phyloP scores from a whole-genome alignment of 768 basidiomycete genomes.

The Naganishia friedmannii region DNA sequence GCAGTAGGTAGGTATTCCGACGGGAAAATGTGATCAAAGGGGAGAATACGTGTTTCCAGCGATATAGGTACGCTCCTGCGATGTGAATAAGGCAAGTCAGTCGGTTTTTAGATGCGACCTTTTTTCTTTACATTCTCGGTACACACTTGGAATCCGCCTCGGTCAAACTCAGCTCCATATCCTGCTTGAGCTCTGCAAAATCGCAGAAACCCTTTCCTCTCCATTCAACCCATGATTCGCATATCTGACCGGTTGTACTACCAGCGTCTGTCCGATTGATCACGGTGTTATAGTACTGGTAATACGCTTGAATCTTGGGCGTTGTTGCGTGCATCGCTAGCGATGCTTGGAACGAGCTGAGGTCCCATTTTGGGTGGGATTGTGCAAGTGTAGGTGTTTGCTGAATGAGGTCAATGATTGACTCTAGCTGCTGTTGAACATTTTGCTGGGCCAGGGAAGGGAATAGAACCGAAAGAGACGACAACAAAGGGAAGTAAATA shows the following conservation, averaged over 20 bases:
- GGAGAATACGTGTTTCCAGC: conserved; percentile 51
- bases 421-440: conserved; percentile 16
- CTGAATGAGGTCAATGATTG: conserved; percentile 21
- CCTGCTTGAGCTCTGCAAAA: conserved; percentile 40
- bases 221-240: conserved; percentile 51
- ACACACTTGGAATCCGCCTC: conserved; percentile 33
- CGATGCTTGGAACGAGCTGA: conserved; percentile 65
- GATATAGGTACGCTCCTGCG: not conserved
- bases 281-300: conserved; percentile 62
- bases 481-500: conserved; percentile 73
- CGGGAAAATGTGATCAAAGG: conserved; percentile 71
- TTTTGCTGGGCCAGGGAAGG: conserved; percentile 57
- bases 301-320: conserved; percentile 80
- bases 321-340: conserved; percentile 74
- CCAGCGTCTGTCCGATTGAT: conserved; percentile 33
- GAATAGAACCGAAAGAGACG: conserved; percentile 59
- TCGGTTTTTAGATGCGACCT: not conserved
- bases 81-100: not conserved
- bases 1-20: conserved; percentile 55
- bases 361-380: conserved; percentile 26
- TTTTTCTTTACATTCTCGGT: not conserved
- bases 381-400: conserved; percentile 47
- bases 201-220: conserved; percentile 46
- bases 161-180: conserved; percentile 45
- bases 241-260: conserved; percentile 26